Evolutionary conservation across 441 rosid genomes (phyloP).

Genomic region (Flueggea neowawraea): DNA sequence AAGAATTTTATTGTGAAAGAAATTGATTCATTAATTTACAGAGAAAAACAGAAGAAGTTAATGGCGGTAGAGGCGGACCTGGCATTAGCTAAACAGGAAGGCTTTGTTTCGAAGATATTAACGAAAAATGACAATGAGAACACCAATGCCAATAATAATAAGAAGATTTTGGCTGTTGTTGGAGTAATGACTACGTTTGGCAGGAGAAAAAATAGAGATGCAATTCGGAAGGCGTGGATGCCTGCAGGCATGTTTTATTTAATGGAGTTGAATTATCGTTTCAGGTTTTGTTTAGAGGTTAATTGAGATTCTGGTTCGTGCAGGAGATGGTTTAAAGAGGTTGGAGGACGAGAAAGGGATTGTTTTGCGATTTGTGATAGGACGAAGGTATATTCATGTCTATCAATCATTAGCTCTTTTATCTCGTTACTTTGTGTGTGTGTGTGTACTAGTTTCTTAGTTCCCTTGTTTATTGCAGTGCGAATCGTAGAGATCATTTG

Average conservation of each 20-base stretch:
- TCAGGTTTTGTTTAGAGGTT: too few relatives aligned
- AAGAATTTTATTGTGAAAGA: too few relatives aligned
- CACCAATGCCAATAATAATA: conserved; percentile 1
- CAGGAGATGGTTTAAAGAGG: conserved; percentile 49
- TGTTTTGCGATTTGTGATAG: conserved; percentile 71
- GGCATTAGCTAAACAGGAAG: conserved; percentile 60
- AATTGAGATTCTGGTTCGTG: conserved; percentile 15
- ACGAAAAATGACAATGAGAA: conserved; percentile 18
- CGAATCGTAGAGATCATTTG: conserved; percentile 75
- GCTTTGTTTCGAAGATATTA: conserved; percentile 43
- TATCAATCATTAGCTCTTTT: conserved; percentile 4
- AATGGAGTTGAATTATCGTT: too few relatives aligned
- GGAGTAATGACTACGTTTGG: conserved; percentile 77
- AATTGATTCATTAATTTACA: too few relatives aligned
- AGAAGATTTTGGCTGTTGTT: conserved; percentile 59
- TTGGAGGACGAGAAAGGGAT: conserved; percentile 79
- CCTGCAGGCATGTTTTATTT: conserved; percentile 25
- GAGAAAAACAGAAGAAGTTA: conserved; percentile 70
- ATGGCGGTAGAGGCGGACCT: conserved; percentile 64
- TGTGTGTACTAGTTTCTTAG: too few relatives aligned
- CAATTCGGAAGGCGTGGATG: conserved; percentile 94
- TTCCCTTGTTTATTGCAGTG: conserved; percentile 35
- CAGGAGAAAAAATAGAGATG: conserved; percentile 73
- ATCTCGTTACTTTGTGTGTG: conserved; percentile 4
- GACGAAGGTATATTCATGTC: conserved; percentile 49